Conservation (phyloP, 345 rosid genomes). For the Mangifera indica region DNA sequence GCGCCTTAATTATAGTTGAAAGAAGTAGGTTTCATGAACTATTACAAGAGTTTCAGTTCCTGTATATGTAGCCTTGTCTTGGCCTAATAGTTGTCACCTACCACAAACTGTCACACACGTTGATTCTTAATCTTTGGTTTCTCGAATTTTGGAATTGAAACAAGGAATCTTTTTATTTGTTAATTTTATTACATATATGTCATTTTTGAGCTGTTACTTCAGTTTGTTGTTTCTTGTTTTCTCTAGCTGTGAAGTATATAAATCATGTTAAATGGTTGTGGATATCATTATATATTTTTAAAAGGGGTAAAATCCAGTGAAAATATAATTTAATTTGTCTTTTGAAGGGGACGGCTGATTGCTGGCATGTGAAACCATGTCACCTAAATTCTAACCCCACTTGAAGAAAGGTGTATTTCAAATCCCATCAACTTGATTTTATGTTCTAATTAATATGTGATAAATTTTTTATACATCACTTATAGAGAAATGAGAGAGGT, state of each 20-base stretch:
- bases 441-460: neutral
- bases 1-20: neutral
- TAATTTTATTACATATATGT: neutral
- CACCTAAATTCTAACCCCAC: neutral
- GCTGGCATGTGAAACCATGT: constrained; percentile 5
- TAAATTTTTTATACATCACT: too few relatives aligned
- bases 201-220: constrained; percentile 8
- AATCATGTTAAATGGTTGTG: neutral
- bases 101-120: neutral
- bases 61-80: neutral
- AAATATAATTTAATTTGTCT: neutral
- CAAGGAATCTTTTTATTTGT: neutral
- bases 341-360: neutral
- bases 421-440: neutral
- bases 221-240: neutral
- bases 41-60: neutral
- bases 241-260: neutral
- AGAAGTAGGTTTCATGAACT: constrained; percentile 9
- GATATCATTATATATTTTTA: too few relatives aligned
- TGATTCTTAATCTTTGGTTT: constrained; percentile 12
- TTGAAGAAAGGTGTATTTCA: neutral
- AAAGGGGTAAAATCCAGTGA: neutral
- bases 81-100: constrained; percentile 7
- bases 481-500: neutral
- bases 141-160: neutral